Evolutionary conservation across 2,329 filamentous ascomycete genomes (phyloP).

Genomic region (Tolypocladium album): DNA sequence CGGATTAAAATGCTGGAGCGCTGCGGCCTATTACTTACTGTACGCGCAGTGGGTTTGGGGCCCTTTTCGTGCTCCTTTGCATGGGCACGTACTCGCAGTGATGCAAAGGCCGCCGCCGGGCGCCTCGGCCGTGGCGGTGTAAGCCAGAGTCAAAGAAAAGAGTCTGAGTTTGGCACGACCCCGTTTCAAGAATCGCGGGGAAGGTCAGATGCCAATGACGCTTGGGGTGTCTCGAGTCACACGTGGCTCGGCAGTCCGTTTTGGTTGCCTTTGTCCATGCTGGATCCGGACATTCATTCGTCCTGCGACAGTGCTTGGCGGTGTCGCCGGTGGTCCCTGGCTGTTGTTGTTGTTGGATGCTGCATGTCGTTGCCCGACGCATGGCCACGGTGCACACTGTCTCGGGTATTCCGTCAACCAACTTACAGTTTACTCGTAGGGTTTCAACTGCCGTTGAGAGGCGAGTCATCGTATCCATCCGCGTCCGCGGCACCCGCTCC

Average conservation of each 20-base stretch:
- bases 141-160: neutral
- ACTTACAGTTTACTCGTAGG: too few species aligned
- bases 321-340: too few species aligned
- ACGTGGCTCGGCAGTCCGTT: neutral
- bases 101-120: neutral
- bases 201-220: neutral
- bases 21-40: too few species aligned
- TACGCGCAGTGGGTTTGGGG: neutral
- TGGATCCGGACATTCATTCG: too few species aligned
- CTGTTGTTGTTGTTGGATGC: too few species aligned
- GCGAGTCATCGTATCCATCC: neutral
- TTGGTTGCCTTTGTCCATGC: neutral
- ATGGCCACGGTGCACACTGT: too few species aligned
- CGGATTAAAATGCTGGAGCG: too few species aligned
- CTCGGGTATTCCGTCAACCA: neutral
- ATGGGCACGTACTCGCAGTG: neutral
- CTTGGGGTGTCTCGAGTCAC: neutral
- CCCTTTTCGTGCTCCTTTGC: neutral
- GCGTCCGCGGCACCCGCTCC: neutral
- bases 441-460: neutral
- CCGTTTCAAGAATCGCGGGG: neutral
- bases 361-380: too few species aligned
- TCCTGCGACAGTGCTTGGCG: too few species aligned
- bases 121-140: neutral
- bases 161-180: neutral